Percentiles rank a stretch among this genome's conserved stretches.
Conservation (phyloP, 768 basidiomycete species). For the Leccinum olivaceopallidum region DNA sequence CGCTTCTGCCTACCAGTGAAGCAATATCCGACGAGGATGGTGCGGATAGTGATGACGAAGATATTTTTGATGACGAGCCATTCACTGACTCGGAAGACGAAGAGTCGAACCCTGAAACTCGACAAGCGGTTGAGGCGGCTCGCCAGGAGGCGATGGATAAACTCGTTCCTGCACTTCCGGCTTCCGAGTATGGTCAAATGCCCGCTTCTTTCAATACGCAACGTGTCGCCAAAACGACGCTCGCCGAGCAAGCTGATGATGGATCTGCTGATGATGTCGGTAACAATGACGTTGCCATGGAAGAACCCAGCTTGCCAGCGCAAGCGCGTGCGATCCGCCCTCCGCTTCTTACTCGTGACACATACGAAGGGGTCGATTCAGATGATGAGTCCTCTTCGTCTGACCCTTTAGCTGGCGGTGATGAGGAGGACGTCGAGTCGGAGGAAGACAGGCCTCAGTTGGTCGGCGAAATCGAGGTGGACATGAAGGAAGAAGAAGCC, state of each 20-base stretch:
- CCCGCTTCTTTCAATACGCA: constrained; percentile 76
- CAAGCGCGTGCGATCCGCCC: constrained; percentile 57
- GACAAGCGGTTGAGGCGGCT: constrained; percentile 34
- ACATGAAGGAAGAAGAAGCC: constrained; percentile 92
- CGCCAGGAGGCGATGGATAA: constrained; percentile 71
- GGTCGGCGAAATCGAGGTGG: constrained; percentile 80
- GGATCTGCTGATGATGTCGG: constrained; percentile 10
- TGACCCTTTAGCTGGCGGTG: constrained; percentile 38
- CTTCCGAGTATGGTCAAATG: constrained; percentile 90
- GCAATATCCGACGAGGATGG: constrained; percentile 65
- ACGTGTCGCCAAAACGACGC: constrained; percentile 49
- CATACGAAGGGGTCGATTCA: constrained; percentile 91
- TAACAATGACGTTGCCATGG: constrained; percentile 6
- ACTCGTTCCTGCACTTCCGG: constrained; percentile 77
- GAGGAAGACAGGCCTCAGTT: constrained; percentile 85
- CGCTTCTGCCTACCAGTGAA: constrained; percentile 46
- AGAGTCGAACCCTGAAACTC: constrained; percentile 35
- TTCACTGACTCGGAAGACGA: constrained; percentile 48
- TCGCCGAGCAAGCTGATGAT: constrained; percentile 41
- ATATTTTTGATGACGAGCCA: constrained; percentile 43
- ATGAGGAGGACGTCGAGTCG: constrained; percentile 54
- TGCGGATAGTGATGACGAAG: constrained; percentile 25
- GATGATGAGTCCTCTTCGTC: constrained; percentile 84
- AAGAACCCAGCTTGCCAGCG: constrained; percentile 16
- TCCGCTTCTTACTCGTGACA: constrained; percentile 79